Base-by-base conservation (phyloP, 192 early-diverging fungal genomes). In the Helicostylum pulchrum region DNA sequence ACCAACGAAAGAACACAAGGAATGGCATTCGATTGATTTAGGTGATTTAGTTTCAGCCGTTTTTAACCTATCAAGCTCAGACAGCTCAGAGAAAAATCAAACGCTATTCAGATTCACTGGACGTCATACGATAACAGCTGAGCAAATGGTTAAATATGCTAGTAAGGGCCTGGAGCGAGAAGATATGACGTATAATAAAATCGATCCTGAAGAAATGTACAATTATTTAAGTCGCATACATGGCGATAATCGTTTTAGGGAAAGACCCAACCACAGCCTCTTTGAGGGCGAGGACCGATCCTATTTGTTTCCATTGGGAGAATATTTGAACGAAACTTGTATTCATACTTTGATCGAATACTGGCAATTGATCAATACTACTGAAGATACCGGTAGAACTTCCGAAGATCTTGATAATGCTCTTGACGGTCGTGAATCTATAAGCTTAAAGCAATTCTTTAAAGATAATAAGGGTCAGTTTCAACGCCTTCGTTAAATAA, bases 381-480 rank as follows among this genome's bases (percentile, higher is more conserved):
- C n/a, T 30, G 23, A 11, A 15, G 5, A 5, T 11, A 0, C 23
- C 5, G 42, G 45, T 44, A 23, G 12, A 0, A 26, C 32, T 4
- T 39, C 52, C 7, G 4, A 64, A 0, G 63, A 64, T n/a, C 52
- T 64, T 6, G 31, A 20, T 0, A 23, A 31, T n/a, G 21, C 43
- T 14, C 36, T 64, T n/a, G 15, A 19, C 39, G 11, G 36, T 26
- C 36, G n/a, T 7, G 36, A 32, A 14, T 34, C 53, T 12, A 17
- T 3, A 26, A 26, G 1, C 4, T 31, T 64, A n/a, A 26, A 30
- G 19, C 1, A 31, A 2, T 64, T 64, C 44, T 52, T 64, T 12
- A 21, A 53, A 14, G 30, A 45, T 11, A 64, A 64, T 14, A 12
- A 20, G 20, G 53, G 54, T 32, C 63, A 64, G 30, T 64, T 64